Base-by-base conservation (phyloP, 805 yeast species). In the Alloascoidea africana region DNA sequence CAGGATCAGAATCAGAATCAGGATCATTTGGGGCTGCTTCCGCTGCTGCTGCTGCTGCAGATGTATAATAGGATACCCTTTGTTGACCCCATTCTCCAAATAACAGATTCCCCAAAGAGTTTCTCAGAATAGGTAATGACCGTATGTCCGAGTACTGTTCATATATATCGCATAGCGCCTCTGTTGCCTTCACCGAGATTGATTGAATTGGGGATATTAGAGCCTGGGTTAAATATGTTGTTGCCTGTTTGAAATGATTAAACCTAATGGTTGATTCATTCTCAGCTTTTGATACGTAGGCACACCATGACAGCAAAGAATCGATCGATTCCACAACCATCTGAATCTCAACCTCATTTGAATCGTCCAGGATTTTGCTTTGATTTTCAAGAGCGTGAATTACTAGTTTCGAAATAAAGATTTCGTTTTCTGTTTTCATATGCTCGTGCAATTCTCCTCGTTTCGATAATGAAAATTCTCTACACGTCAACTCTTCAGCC, bases 31-130 rank as follows among this genome's bases (percentile, higher is more conserved):
- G 14, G 8, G 8, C 32, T 34, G 8, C 14, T 16, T 14, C 32
- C 8, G 14, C 16, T 34, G n/a, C n/a, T 34, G 71, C 53, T 39
- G 64, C 70, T 40, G 1, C 75, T 70, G 67, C 76, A 73, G 2
- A 55, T 45, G 6, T 57, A 54, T 39, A 72, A 68, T 3, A 76
- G 47, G 13, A 66, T 36, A 3, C 47, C 46, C 17, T 55, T 47
- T 16, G 8, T 23, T 23, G 30, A 8, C 30, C 30, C 30, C 30
- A 23, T 23, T 23, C 30, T 8, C 30, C 30, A 23, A 23, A 23
- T 23, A 23, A 23, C n/a, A 23, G n/a, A 23, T 23, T 23, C n/a
- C 44, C 18, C 6, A 37, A 62, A 18, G 39, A 48, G 36, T 36
- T 48, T 30, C 48, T 60, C 59, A 50, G 56, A 44, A 35, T 50